Evolutionary conservation across 306 rosid species (phyloP).

Genomic region (Cajanus cajan): DNA sequence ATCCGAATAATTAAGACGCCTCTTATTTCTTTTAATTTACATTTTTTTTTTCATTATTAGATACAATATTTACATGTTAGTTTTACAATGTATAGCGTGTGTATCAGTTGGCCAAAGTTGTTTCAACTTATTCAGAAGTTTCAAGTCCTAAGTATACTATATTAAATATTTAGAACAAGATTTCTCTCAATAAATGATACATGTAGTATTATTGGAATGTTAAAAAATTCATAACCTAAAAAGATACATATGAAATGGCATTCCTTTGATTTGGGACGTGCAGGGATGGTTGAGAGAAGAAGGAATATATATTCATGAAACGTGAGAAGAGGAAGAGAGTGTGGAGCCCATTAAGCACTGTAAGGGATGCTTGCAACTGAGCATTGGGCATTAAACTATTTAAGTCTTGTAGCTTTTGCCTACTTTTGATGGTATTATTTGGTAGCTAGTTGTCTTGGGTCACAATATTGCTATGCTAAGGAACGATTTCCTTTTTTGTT

Average conservation of each 20-base stretch:
- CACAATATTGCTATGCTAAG: conserved; percentile 22
- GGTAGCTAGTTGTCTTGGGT: conserved; percentile 47
- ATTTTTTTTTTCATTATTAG: neutral
- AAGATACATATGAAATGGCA: neutral
- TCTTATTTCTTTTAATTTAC: neutral
- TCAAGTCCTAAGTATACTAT: no score
- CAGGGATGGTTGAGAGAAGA: conserved; percentile 19
- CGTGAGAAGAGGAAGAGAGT: conserved; percentile 20
- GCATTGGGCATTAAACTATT: conserved; percentile 15
- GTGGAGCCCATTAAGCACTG: conserved; percentile 79
- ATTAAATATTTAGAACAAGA: no score
- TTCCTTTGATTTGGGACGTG: conserved; percentile 29
- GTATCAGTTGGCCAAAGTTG: no score
- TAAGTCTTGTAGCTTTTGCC: conserved; percentile 33
- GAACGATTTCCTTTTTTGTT: neutral
- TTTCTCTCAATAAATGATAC: no score
- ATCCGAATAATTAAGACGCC: neutral
- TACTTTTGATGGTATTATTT: conserved; percentile 36
- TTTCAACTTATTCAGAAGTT: no score
- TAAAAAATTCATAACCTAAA: neutral
- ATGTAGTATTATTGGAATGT: no score
- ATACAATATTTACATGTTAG: neutral
- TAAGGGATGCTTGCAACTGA: conserved; percentile 41
- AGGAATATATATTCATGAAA: conserved; percentile 14
- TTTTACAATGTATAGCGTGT: no score